Percentiles rank a stretch among this genome's conserved stretches.
Evolutionary conservation across 2,329 filamentous ascomycete species (phyloP).

Genomic region (Colletotrichum sublineola): DNA sequence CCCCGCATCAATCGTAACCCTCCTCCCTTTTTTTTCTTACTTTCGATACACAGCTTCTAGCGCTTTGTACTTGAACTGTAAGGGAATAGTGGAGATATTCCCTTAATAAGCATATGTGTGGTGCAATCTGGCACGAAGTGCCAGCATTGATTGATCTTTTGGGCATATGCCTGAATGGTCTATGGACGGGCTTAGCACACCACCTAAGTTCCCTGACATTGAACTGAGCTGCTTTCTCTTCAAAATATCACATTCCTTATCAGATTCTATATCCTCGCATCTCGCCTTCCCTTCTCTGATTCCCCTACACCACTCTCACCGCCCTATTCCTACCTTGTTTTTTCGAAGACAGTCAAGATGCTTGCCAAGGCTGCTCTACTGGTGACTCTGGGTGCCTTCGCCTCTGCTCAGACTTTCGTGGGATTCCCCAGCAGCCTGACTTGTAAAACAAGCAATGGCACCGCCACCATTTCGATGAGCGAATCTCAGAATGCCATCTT

Average conservation of each 20-base stretch:
- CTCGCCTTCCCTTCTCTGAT: not conserved
- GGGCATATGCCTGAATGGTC: too few relatives aligned
- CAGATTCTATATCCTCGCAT: not conserved
- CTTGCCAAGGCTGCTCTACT: not conserved
- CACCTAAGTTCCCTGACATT: too few relatives aligned
- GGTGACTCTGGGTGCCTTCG: not conserved
- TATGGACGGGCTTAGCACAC: too few relatives aligned
- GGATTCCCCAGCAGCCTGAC: constrained; percentile 10
- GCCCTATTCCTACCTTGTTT: too few relatives aligned
- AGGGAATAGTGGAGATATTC: too few relatives aligned
- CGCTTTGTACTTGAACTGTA: too few relatives aligned
- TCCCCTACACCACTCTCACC: not conserved
- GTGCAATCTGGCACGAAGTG: too few relatives aligned
- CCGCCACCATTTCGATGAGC: not conserved
- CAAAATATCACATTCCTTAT: not conserved
- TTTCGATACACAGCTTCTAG: not conserved
- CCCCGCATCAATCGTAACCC: not conserved
- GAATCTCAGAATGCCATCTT: not conserved
- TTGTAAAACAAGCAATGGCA: not conserved
- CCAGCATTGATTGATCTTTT: too few relatives aligned
- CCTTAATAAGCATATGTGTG: too few relatives aligned
- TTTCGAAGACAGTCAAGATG: not conserved
- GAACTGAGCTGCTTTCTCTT: too few relatives aligned
- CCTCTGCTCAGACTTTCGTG: constrained; percentile 7
- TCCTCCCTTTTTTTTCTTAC: too few relatives aligned